Conservation (phyloP, 768 basidiomycete species). For the Suillus placidus region DNA sequence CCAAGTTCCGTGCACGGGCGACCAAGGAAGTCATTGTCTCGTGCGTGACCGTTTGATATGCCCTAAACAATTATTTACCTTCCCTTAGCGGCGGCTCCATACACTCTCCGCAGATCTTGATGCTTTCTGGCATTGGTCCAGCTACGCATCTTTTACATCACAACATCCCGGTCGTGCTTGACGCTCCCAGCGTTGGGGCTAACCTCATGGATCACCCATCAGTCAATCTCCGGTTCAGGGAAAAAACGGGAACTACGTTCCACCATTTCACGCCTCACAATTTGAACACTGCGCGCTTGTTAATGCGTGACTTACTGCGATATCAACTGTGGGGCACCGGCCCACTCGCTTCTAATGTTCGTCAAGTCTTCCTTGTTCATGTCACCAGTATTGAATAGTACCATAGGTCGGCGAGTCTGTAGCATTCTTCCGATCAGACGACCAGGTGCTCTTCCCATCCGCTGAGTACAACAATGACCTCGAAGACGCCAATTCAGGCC, state of each 20-base stretch:
- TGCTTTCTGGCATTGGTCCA: slow-evolving; percentile 81
- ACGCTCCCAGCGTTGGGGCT: slow-evolving; percentile 75
- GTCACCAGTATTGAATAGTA: slow-evolving; percentile 4
- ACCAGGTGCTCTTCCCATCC: slow-evolving; percentile 33
- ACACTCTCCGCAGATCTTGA: slow-evolving; percentile 67
- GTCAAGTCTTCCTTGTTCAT: slow-evolving; percentile 2
- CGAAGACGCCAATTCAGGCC: slow-evolving; percentile 34
- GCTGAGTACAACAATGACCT: slow-evolving; percentile 29
- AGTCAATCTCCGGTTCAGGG: slow-evolving; percentile 53
- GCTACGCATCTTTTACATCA: slow-evolving; percentile 53
- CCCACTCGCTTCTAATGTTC: slow-evolving; percentile 56
- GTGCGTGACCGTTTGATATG: slow-evolving; percentile 39
- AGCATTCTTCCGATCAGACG: slow-evolving; percentile 37
- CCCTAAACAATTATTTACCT: not conserved
- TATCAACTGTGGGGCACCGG: slow-evolving; percentile 53
- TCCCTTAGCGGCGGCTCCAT: slow-evolving; percentile 57
- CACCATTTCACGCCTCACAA: slow-evolving; percentile 39
- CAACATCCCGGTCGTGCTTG: slow-evolving; percentile 56
- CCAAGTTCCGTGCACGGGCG: slow-evolving; percentile 49
- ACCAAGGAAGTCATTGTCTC: slow-evolving; percentile 63
- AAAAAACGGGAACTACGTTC: slow-evolving; percentile 48
- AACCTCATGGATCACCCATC: slow-evolving; percentile 72
- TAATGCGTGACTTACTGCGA: slow-evolving; percentile 38
- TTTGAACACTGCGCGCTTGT: slow-evolving; percentile 22
- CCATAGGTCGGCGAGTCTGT: slow-evolving; percentile 31